Evolutionary conservation across 73 alveolate species (phyloP).

Genomic region (Paramecium sexaurelia): DNA sequence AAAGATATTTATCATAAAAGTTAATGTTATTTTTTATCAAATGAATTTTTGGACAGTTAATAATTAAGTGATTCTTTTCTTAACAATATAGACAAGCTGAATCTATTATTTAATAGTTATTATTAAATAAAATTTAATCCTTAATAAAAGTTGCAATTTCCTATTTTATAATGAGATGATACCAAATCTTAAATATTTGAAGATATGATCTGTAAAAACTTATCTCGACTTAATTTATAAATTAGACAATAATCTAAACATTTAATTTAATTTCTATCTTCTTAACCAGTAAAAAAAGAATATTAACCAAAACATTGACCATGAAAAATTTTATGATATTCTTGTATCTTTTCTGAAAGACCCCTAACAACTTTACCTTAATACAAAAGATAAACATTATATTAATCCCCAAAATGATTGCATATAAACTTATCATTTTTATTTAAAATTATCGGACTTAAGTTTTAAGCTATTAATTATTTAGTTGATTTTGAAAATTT

Average conservation of each 20-base stretch:
- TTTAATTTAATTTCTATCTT: background rate
- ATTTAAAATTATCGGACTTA: background rate
- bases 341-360: background rate
- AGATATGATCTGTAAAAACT: background rate
- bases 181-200: background rate
- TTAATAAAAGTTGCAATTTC: background rate
- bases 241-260: background rate
- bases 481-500: background rate
- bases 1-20: background rate
- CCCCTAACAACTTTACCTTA: background rate
- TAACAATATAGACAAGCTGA: background rate
- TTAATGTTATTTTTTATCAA: background rate
- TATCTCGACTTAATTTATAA: background rate
- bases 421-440: background rate
- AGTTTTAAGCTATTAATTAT: background rate
- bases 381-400: background rate
- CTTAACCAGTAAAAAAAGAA: background rate
- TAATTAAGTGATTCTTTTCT: background rate
- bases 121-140: background rate
- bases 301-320: background rate
- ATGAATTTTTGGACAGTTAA: background rate
- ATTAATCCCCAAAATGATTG: background rate
- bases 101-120: background rate
- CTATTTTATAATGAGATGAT: background rate
- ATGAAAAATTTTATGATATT: background rate